Percentiles rank a stretch among this genome's conserved stretches.
These are phyloP conservation scores for Alternaria panax DNA, from an alignment of 2,329 filamentous ascomycete species.

Conservation along the genomic window DNA sequence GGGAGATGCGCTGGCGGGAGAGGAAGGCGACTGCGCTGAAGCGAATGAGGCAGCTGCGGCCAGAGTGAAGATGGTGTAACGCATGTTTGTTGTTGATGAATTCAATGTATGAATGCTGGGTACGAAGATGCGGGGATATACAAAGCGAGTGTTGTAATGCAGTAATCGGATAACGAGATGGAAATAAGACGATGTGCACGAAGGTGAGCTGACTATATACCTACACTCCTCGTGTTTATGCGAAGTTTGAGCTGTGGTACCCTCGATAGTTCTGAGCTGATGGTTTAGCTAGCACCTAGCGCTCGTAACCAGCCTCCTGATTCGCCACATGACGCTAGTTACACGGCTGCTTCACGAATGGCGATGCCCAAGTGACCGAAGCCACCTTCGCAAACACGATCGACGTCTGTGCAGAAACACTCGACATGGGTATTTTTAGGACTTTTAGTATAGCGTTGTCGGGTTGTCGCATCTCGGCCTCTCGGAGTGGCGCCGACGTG, in stretches of 20 bases:
- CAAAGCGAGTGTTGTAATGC: background rate
- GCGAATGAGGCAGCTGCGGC: constrained; percentile 19
- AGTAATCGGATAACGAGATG: background rate
- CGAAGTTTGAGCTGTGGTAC: background rate
- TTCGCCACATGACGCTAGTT: constrained; percentile 2
- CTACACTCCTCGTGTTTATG: background rate
- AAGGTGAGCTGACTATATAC: background rate
- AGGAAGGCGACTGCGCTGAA: constrained; percentile 15
- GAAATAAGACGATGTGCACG: too few relatives aligned
- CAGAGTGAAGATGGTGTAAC: constrained; percentile 23
- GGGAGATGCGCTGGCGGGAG: background rate
- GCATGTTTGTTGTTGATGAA: constrained; percentile 18
- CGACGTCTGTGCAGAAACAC: background rate
- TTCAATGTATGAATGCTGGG: background rate
- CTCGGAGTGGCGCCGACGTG: background rate
- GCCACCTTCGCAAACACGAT: background rate
- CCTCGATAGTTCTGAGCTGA: background rate
- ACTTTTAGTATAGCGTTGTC: background rate
- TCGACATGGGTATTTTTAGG: background rate
- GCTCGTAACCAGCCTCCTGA: constrained; percentile 1
- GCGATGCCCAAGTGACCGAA: background rate
- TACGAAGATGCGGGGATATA: background rate
- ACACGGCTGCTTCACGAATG: background rate
- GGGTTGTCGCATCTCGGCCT: background rate
- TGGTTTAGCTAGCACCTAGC: background rate